Evolutionary conservation across 257 asterid species (phyloP), one percentile per base, ranked within the genome.

Genomic region (Gentiana dahurica): DNA sequence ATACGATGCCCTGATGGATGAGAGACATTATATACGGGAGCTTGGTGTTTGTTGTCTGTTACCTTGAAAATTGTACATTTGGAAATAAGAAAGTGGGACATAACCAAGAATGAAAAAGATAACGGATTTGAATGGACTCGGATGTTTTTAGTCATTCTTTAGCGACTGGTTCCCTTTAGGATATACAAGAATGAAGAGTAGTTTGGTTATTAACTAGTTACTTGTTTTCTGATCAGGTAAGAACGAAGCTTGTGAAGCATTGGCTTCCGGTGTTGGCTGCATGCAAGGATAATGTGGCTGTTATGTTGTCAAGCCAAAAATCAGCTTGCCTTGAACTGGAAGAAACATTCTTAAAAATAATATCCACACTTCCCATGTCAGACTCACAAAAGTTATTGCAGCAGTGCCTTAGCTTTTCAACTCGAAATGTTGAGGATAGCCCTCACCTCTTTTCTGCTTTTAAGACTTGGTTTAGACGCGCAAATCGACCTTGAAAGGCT

Each of bases 381-480:
- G 95, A 81, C 50, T 77, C 93, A 1, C 93, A 83, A 61, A 79
- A 69, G 36, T 68, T 91, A 78, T 67, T 91, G 69, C 94, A 82
- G 74, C 89, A 81, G 72, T 91, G 98, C 67, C 90, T 87, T 24
- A 83, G 88, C 80, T 83, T 91, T 54, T 85, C 98, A 12, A 87
- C 97, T 59, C 85, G 94, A 35, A 83, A 77, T 47, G 82, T 83
- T 34, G 95, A 91, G 35, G 98, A 91, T 39, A 83, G 97, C 69
- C 94, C 87, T 49, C 95, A 91, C 77, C 73, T 91, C 83, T 74
- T 83, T 54, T 57, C 72, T 49, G 98, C 97, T n/a, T 87, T 91
- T 47, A 79, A 94, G 12, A 79, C 96, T 53, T 91, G 98, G 98
- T 85, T 87, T 73, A 89, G 94, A 32, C 96, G 94, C 53, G 93